Conservation (phyloP, 129 eudicot genomes). For the Tagetes patula region DNA sequence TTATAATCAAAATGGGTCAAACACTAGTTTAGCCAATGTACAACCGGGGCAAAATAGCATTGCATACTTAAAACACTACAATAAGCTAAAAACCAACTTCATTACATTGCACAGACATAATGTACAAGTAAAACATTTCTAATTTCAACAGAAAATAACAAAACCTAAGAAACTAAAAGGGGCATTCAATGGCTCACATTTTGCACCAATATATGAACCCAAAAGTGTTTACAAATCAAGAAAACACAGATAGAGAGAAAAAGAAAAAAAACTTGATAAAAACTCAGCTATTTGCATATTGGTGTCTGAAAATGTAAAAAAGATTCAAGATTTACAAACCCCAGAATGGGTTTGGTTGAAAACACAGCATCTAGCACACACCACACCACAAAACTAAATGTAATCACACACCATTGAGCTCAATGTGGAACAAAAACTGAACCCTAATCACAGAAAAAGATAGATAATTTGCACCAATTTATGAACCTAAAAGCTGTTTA, state of each 20-base stretch:
- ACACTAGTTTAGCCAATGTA: conserved; percentile 1
- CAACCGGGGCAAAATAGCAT: conserved; percentile 11
- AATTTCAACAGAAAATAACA: conserved; percentile 9
- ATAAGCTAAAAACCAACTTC: conserved; percentile 16
- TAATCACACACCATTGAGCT: conserved; percentile 33
- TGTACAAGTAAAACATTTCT: conserved; percentile 14
- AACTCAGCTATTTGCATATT: conserved; percentile 40
- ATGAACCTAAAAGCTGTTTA: conserved; percentile 22
- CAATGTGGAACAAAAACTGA: conserved; percentile 8
- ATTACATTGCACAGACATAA: conserved; percentile 5
- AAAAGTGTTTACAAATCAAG: conserved; percentile 17
- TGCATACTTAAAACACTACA: neutral
- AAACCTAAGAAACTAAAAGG: conserved; percentile 18
- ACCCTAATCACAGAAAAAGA: too few relatives aligned
- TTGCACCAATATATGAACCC: conserved; percentile 20
- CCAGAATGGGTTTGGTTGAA: conserved; percentile 31
- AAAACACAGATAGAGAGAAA: conserved; percentile 10
- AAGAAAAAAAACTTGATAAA: conserved; percentile 9
- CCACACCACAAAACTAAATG: conserved; percentile 30
- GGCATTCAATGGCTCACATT: conserved; percentile 14
- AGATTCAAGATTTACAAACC: conserved; percentile 29
- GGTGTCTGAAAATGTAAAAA: conserved; percentile 29
- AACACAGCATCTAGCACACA: conserved; percentile 25
- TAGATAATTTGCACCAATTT: conserved; percentile 1
- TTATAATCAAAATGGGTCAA: neutral